Percentiles rank a stretch among this genome's conserved stretches.
phyloP scores from a whole-genome alignment of 2,329 filamentous ascomycete genomes.

The Xylariales sp. region DNA sequence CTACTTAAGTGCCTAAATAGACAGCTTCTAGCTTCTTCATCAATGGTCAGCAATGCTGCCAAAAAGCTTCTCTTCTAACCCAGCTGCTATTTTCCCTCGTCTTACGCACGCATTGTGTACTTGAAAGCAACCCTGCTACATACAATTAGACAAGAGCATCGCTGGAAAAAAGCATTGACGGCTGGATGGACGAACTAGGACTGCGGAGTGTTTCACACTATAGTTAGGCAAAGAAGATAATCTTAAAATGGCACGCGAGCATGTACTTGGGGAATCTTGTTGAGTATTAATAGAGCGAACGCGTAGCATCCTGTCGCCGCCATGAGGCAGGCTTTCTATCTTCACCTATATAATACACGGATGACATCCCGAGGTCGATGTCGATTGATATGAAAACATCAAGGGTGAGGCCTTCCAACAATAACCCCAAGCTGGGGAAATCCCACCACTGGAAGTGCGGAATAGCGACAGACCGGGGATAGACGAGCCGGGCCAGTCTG shows the following conservation, averaged over 20 bases:
- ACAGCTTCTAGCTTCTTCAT: no score
- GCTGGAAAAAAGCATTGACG: neutral
- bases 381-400: neutral
- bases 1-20: no score
- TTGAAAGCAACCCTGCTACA: no score
- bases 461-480: conserved; percentile 13
- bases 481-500: neutral
- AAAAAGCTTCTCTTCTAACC: no score
- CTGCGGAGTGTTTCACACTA: neutral
- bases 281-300: conserved; percentile 8
- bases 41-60: no score
- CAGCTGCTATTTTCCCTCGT: no score
- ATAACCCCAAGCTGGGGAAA: neutral
- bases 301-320: conserved; percentile 3
- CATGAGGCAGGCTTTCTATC: conserved; percentile 4
- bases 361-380: neutral
- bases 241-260: no score
- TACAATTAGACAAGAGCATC: no score
- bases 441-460: neutral
- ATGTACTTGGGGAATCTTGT: neutral
- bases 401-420: neutral
- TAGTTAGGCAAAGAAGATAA: conserved; percentile 7
- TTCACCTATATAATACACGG: conserved; percentile 5
- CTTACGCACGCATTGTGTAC: no score
- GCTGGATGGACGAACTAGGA: neutral